phyloP scores from a whole-genome alignment of 352 stramenopile species.

The Chrysophaeum taylorii region DNA sequence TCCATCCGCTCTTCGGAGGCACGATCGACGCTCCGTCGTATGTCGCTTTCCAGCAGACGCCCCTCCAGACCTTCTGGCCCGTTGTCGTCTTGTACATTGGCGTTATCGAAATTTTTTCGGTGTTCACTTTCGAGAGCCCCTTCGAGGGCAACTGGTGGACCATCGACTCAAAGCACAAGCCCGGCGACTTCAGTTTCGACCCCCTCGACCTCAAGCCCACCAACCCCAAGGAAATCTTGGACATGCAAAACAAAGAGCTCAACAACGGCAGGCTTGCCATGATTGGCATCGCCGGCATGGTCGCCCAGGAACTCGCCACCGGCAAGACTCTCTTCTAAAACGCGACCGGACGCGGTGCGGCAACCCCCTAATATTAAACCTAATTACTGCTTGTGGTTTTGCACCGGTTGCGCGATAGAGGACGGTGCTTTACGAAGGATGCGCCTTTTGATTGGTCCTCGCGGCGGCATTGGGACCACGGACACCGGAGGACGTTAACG shows the following conservation, averaged over 20 bases:
- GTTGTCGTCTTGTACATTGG: conserved; percentile 26
- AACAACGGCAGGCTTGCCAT: conserved; percentile 38
- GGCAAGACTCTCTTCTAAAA: conserved; percentile 17
- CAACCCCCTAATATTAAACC: no score
- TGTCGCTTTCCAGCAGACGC: conserved; percentile 25
- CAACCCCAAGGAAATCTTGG: conserved; percentile 4
- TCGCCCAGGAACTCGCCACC: conserved; percentile 18
- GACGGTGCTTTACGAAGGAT: no score
- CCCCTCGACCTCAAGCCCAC: conserved; percentile 19
- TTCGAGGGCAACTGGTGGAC: conserved; percentile 10
- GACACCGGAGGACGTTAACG: no score
- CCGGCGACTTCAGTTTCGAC: conserved; percentile 21
- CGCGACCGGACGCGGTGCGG: neutral
- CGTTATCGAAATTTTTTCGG: conserved; percentile 32
- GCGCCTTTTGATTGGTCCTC: no score
- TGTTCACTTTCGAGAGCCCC: conserved; percentile 23
- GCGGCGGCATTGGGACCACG: no score
- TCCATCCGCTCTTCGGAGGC: conserved; percentile 30
- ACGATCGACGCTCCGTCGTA: conserved; percentile 28
- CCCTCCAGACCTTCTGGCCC: conserved; percentile 15
- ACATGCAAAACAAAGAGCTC: conserved; percentile 35
- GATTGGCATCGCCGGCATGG: conserved; percentile 24
- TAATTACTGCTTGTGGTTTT: no score
- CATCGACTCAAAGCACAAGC: conserved; percentile 1
- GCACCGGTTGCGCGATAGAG: no score